phyloP scores from a whole-genome alignment of 345 rosid species.

The Corchorus capsularis region DNA sequence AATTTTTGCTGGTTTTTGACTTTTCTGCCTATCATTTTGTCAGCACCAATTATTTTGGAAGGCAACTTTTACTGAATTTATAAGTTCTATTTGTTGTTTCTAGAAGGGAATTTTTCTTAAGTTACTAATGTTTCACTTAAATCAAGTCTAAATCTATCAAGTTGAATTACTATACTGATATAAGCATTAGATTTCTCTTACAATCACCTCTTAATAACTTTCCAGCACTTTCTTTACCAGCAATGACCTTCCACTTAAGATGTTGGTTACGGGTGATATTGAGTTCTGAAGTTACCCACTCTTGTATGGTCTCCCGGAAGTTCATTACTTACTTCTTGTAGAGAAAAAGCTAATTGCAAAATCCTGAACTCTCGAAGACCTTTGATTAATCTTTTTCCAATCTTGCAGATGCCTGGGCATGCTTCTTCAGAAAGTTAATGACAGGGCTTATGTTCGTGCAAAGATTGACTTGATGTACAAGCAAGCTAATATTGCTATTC shows the following conservation, averaged over 20 bases:
- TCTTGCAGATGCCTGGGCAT: conserved; percentile 80
- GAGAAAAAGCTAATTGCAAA: background rate
- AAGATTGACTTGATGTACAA: conserved; percentile 91
- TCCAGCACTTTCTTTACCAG: background rate
- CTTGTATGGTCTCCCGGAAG: conserved; percentile 8
- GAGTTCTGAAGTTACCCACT: conserved; percentile 16
- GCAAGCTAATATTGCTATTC: conserved; percentile 82
- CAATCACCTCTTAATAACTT: background rate
- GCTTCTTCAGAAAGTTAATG: conserved; percentile 91
- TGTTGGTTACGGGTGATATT: background rate
- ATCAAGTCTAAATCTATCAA: background rate
- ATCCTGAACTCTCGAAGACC: background rate
- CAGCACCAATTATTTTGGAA: background rate
- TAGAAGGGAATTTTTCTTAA: background rate
- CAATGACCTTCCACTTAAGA: conserved; percentile 5
- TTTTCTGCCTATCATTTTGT: background rate
- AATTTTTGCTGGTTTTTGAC: background rate
- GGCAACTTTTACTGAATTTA: background rate
- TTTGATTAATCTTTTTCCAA: background rate
- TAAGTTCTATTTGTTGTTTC: background rate
- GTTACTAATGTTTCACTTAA: background rate
- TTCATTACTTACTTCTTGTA: background rate
- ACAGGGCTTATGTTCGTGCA: conserved; percentile 71
- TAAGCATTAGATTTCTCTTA: background rate
- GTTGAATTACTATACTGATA: background rate